These are phyloP conservation scores for Globisporangium paroecandrum DNA, from an alignment of 352 stramenopile species.

Conservation along the genomic window DNA sequence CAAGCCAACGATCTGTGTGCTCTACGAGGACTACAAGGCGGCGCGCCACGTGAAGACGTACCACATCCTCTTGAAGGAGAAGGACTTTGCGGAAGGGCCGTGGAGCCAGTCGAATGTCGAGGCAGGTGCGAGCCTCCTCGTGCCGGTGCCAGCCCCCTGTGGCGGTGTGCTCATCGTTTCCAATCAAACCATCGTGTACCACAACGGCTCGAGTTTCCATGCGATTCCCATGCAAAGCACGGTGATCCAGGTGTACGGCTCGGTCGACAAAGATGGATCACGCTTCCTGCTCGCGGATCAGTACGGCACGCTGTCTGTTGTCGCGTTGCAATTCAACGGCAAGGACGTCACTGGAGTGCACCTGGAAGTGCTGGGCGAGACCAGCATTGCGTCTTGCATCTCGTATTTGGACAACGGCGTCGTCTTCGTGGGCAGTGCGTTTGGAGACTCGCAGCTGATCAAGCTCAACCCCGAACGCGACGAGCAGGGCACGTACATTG, in stretches of 20 bases:
- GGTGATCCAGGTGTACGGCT: slow-evolving; percentile 86
- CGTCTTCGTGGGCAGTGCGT: slow-evolving; percentile 94
- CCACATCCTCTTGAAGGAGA: slow-evolving; percentile 86
- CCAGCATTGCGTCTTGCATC: slow-evolving; percentile 87
- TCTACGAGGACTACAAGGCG: slow-evolving; percentile 90
- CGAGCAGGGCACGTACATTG: slow-evolving; percentile 85
- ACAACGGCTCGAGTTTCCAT: slow-evolving; percentile 86
- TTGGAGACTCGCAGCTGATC: slow-evolving; percentile 95
- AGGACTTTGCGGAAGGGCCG: slow-evolving; percentile 86
- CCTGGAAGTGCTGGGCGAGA: slow-evolving; percentile 93
- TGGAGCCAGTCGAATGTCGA: slow-evolving; percentile 91
- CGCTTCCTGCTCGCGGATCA: slow-evolving; percentile 89
- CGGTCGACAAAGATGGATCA: slow-evolving; percentile 86
- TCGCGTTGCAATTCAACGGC: slow-evolving; percentile 77
- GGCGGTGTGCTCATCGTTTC: slow-evolving; percentile 90
- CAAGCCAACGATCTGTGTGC: slow-evolving; percentile 89
- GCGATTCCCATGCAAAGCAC: slow-evolving; percentile 91
- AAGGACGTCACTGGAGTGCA: slow-evolving; percentile 80
- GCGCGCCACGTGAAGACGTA: slow-evolving; percentile 92
- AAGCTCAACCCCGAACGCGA: slow-evolving; percentile 86
- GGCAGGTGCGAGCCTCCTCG: slow-evolving; percentile 80
- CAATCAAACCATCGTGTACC: slow-evolving; percentile 90
- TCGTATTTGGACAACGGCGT: slow-evolving; percentile 94
- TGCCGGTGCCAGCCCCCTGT: slow-evolving; percentile 80
- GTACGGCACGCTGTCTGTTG: slow-evolving; percentile 86